Evolutionary conservation across 1,139 yeast genomes (phyloP), one percentile per base, ranked within the genome.

Genomic region (Pichia sp.): DNA sequence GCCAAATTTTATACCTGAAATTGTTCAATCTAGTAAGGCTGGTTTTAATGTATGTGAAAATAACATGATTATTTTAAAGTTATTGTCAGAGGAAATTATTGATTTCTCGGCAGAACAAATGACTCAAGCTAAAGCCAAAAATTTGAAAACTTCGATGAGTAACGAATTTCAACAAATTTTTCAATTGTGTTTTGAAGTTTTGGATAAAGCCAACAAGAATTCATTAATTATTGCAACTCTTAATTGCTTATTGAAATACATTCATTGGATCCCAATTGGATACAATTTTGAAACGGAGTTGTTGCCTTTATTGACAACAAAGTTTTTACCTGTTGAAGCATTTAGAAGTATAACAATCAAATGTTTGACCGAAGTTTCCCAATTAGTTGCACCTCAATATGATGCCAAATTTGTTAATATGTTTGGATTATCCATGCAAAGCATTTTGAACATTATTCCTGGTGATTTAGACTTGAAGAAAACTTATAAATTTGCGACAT

Each of bases 1-100:
- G 99, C 97, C 97, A 27, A 86, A 85, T 56, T 92, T 94, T 59
- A 84, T 92, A 44, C 96, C 97, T 11, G 98, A 94, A 62, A 77
- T 92, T 51, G 94, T 92, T 39, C 75, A 75, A 52, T 82, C 95
- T 53, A 83, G 95, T 44, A 78, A 87, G 52, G 79, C 94, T 26
- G 84, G 95, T 38, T 79, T 85, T 64, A 90, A 88, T 57, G 96
- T 92, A 42, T 94, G 98, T 69, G 98, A 92, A 65, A 92, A 92
- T 67, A 92, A 92, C 65, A 92, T 92, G 97, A 80, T 82, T 52
- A 90, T 94, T 50, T 73, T 92, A 62, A 85, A 85, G 58, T 72
- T 92, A 54, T 75, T 92, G 55, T 82, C 95, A 49, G 99, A 92
- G 69, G 99, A 92, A 66, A 95, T 92, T 35, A 94, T 90, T 63